A percentile compares a stretch with the other conserved stretches of the same genome.
These are phyloP conservation scores for Candida glucosophila DNA, from an alignment of 1,139 yeast species.

Conservation along the genomic window DNA sequence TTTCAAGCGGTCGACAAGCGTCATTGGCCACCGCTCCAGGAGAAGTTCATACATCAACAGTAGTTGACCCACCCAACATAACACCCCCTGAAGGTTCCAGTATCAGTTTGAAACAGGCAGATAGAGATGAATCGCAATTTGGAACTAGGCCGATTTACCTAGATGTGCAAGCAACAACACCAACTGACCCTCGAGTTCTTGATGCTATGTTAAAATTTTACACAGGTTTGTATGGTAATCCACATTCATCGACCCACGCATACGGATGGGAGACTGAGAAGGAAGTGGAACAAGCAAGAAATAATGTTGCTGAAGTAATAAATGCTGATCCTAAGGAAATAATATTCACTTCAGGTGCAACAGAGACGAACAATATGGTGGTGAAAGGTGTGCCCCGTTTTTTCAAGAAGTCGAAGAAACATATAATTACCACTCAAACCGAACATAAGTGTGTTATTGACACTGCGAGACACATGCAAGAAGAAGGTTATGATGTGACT, in stretches of 20 bases:
- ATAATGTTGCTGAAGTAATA: constrained; percentile 71
- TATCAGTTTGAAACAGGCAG: constrained; percentile 35
- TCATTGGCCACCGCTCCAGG: constrained; percentile 11
- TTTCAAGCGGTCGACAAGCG: too few species aligned
- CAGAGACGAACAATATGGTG: constrained; percentile 92
- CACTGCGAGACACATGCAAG: constrained; percentile 89
- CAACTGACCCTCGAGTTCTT: constrained; percentile 92
- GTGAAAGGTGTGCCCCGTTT: constrained; percentile 93
- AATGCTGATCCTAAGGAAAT: constrained; percentile 96
- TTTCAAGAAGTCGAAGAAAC: constrained; percentile 82
- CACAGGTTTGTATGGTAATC: constrained; percentile 94
- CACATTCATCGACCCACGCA: constrained; percentile 95
- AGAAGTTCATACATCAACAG: constrained; percentile 13
- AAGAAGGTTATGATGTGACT: constrained; percentile 95
- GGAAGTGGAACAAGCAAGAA: constrained; percentile 84
- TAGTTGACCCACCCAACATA: constrained; percentile 9
- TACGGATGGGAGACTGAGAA: constrained; percentile 98
- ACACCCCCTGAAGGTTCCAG: constrained; percentile 35
- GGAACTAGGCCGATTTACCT: constrained; percentile 85
- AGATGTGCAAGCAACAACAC: constrained; percentile 97
- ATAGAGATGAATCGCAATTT: constrained; percentile 36
- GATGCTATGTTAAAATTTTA: constrained; percentile 89
- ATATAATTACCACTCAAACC: constrained; percentile 90
- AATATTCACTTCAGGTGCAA: constrained; percentile 95
- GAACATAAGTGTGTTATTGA: constrained; percentile 98